phyloP scores from a whole-genome alignment of 345 rosid genomes.

The Populus pruinosa region DNA sequence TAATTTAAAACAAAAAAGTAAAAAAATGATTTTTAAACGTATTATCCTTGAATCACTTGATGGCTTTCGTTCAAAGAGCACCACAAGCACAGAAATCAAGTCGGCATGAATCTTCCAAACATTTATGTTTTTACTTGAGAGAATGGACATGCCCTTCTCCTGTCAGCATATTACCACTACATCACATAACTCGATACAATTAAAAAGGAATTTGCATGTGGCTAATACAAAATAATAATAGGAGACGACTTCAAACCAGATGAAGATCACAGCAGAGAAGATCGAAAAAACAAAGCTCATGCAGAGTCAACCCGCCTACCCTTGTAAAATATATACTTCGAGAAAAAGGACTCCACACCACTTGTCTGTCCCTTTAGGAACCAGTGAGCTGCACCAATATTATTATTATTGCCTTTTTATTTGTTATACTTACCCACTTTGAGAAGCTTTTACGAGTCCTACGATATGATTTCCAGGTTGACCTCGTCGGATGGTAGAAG shows the following conservation, averaged over 20 bases:
- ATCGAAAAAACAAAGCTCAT: too few species aligned
- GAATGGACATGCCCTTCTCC: background rate
- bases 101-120: background rate
- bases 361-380: too few species aligned
- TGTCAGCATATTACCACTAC: background rate
- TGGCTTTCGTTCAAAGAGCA: background rate
- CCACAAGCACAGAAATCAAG: too few species aligned
- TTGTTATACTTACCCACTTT: background rate
- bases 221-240: accelerated
- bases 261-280: background rate
- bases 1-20: too few species aligned
- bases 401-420: background rate
- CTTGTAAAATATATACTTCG: too few species aligned
- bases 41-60: background rate
- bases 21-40: too few species aligned
- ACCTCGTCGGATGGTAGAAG: background rate
- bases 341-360: background rate
- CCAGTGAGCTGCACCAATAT: background rate
- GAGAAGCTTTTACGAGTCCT: background rate
- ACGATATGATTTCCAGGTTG: background rate
- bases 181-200: background rate
- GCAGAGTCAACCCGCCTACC: too few species aligned
- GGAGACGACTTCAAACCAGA: background rate
- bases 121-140: too few species aligned
- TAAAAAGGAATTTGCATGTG: background rate